Evolutionary conservation across 768 basidiomycete genomes (phyloP), one percentile per base, ranked within the genome.

Genomic region (Boletus patriciae): DNA sequence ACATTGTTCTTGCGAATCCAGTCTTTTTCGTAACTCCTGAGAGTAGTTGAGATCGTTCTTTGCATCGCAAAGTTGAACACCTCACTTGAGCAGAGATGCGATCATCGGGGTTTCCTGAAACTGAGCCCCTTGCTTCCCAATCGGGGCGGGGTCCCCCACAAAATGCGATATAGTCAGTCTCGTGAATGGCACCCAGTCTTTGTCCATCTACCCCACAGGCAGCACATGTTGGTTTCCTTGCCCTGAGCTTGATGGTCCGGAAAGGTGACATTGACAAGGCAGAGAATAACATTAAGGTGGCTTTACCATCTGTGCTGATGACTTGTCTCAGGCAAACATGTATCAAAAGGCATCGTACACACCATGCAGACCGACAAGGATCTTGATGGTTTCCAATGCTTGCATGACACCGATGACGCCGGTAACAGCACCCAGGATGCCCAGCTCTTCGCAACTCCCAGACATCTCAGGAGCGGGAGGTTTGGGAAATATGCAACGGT

Each of bases 401-500:
- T 97, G 94, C 67, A 95, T 72, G 60, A 84, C 88, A 5, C 95
- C 95, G 42, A 98, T 91, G 47, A 92, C 76, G 2, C 96, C 96
- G 0, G 92, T 92, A 2, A 97, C 93, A 0, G 80, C 85, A 7
- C 96, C 96, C 46, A 97, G 74, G 6, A 98, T 86, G 1, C 96
- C 95, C 5, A 85, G 78, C 67, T 97, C 94, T 64, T 89, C 93
- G 62, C 97, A 99, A 10, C 86, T 84, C 9, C 92, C 88, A 2
- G 81, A 73, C 27, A 77, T 77, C 52, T 83, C 83, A 19, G 76
- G 79, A 5, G 84, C 79, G 1, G 94, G 85, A 2, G 93, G 85
- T 50, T 79, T 82, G 0, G 96, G 95, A 70, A 94, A 98, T 42
- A 98, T 72, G 69, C 97, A 98, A 16, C 97, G 82, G 72, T 96